phyloP scores from a whole-genome alignment of 2,329 filamentous ascomycete species.

The Colletotrichum acutatum region DNA sequence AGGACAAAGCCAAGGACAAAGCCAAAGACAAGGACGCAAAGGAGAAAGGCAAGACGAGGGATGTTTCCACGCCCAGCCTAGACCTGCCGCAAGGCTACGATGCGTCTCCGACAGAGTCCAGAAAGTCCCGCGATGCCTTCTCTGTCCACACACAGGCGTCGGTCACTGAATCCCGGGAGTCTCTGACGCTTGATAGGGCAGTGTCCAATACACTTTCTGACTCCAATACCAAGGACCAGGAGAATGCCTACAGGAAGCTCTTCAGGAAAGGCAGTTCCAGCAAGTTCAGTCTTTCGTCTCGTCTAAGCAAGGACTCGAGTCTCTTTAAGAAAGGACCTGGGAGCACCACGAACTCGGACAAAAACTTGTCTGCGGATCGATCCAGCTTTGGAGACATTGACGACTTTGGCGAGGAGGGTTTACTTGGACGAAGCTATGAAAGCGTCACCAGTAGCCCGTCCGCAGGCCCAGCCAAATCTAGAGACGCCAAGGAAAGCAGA shows the following conservation, averaged over 20 bases:
- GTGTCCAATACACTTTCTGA: constrained; percentile 69
- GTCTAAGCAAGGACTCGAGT: constrained; percentile 63
- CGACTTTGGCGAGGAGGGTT: constrained; percentile 59
- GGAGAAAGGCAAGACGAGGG: constrained; percentile 51
- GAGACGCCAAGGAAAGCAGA: constrained; percentile 59
- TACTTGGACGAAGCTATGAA: constrained; percentile 64
- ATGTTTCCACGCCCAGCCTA: constrained; percentile 49
- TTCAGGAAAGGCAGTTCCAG: constrained; percentile 74
- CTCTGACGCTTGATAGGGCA: constrained; percentile 64
- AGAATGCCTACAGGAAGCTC: constrained; percentile 69
- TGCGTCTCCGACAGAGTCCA: constrained; percentile 63
- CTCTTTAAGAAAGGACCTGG: constrained; percentile 70
- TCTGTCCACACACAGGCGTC: constrained; percentile 70
- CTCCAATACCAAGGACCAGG: constrained; percentile 60
- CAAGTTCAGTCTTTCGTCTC: constrained; percentile 72
- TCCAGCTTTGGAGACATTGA: constrained; percentile 69
- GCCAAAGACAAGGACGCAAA: constrained; percentile 45
- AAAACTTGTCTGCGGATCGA: constrained; percentile 64
- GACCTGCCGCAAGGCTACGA: constrained; percentile 52
- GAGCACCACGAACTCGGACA: constrained; percentile 67
- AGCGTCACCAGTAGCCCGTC: constrained; percentile 67
- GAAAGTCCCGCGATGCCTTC: constrained; percentile 65
- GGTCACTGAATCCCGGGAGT: constrained; percentile 68
- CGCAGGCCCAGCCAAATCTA: constrained; percentile 62
- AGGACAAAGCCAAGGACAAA: constrained; percentile 45